Evolutionary conservation across 176 grass and related monocot genomes (phyloP), one percentile per base, ranked within the genome.

Genomic region (Zea luxurians): DNA sequence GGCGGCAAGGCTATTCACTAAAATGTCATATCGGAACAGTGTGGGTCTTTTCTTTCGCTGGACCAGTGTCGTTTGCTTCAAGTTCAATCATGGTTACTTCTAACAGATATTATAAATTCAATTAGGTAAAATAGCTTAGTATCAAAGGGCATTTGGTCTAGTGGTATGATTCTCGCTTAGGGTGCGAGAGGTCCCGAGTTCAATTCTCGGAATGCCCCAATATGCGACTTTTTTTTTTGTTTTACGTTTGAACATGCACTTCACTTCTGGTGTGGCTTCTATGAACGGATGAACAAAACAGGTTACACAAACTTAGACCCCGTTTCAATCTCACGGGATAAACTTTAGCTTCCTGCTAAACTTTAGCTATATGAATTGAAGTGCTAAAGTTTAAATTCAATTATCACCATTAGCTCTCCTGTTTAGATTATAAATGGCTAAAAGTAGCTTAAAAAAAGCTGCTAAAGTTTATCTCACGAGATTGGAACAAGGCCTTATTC

Each of bases 121-220:
- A 40, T 40, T 40, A 40, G 2, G 2, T 40, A 40, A 40, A 40
- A n/a, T n/a, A n/a, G n/a, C n/a, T 97, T 97, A 91, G 88, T 84
- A 71, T 0, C 11, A 61, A 47, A 48, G 91, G 91, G 89, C 84
- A 97, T 88, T 97, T 97, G 89, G 89, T 94, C 85, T 97, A 94
- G 89, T 92, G 88, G 93, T 87, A 97, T 97, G 88, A 97, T 94
- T 94, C 89, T 97, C 85, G 80, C 94, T 94, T 97, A 94, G 89
- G 89, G 89, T 94, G 91, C 89, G 77, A 92, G 91, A 97, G 91
- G 89, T 92, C 92, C 92, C 83, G 92, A 98, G 87, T 97, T 94
- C 91, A 94, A 92, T 92, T 99, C 88, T 92, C 86, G 81, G 88
- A 95, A 89, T 94, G 92, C 96, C 89, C 89, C 91, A 0, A 2